Evolutionary conservation across 805 yeast species (phyloP), one percentile per base, ranked within the genome.

Genomic region (Starmerella bacillaris): DNA sequence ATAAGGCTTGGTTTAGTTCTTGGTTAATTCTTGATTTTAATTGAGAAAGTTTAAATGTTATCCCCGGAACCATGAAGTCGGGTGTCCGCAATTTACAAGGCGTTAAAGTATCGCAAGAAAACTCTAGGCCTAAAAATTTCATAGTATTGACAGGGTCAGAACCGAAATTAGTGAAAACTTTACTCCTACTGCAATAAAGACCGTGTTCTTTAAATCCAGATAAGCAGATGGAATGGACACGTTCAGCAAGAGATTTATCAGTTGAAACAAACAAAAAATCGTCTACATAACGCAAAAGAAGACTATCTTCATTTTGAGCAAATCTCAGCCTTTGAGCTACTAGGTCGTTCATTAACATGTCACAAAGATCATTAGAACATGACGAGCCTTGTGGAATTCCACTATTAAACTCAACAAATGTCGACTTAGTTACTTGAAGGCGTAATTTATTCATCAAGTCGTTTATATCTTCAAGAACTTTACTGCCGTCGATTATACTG

Each of bases 381-480:
- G 74, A 72, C 5, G 80, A 68, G 0, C 96, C 96, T 56, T 84
- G 96, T 36, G 75, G 83, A 0, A 86, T 62, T 0, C 96, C 96
- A 7, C 58, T 53, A 29, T 57, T 67, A 38, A 92, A 58, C n/a
- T 51, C 48, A 47, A 61, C 67, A 3, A 59, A 53, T 5, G 46
- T 41, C 1, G 53, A 47, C 3, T 15, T 14, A 1, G 58, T 57
- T 2, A 66, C 51, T 19, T 53, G 53, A 7, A 58, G 42, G 4
- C 40, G 56, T 0, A 78, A 64, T 9, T 63, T 55, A n/a, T 56
- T 55, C 11, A 82, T 51, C 38, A 78, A 83, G n/a, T 55, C 51
- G 15, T 56, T 51, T 0, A 74, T 57, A 8, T 70, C 51, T 0
- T 55, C 52, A 5, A 43, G 18, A 4, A 40, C 34, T 0, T 15